Evolutionary conservation across 2,329 filamentous ascomycete genomes (phyloP).

Genomic region (Penicillium sp.): DNA sequence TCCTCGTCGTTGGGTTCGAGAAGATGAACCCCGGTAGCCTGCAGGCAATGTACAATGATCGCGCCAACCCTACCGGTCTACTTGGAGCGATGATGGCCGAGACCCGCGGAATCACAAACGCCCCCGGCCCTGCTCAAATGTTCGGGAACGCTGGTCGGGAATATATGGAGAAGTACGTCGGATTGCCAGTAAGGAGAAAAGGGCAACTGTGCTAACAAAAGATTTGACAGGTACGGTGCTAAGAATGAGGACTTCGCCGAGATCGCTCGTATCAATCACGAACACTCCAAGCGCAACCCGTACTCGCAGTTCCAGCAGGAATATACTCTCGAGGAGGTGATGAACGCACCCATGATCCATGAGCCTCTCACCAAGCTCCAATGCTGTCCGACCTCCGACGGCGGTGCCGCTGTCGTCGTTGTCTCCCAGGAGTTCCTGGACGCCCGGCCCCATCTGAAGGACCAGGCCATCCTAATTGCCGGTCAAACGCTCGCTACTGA

Average conservation of each 20-base stretch:
- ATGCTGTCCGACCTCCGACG: slow-evolving; percentile 94
- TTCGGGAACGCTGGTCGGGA: slow-evolving; percentile 92
- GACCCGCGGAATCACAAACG: slow-evolving; percentile 74
- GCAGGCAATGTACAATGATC: slow-evolving; percentile 77
- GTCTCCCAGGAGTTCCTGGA: slow-evolving; percentile 87
- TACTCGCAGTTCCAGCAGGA: slow-evolving; percentile 97
- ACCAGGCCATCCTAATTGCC: slow-evolving; percentile 80
- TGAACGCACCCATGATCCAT: slow-evolving; percentile 70
- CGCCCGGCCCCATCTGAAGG: slow-evolving; percentile 71
- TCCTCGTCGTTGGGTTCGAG: slow-evolving; percentile 91
- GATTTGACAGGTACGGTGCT: slow-evolving; percentile 65
- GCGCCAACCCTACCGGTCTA: slow-evolving; percentile 71
- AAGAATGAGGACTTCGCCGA: slow-evolving; percentile 83
- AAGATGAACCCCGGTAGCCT: slow-evolving; percentile 96
- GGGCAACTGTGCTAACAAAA: neutral
- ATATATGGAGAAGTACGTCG: slow-evolving; percentile 80
- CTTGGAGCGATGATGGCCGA: slow-evolving; percentile 72
- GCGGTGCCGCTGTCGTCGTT: slow-evolving; percentile 79
- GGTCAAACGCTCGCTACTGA: slow-evolving; percentile 87
- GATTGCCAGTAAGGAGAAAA: neutral
- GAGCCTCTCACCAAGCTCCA: slow-evolving; percentile 93
- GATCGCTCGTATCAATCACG: slow-evolving; percentile 88
- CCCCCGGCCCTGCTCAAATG: slow-evolving; percentile 82
- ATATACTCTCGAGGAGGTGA: slow-evolving; percentile 79
- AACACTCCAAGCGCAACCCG: slow-evolving; percentile 84